Evolutionary conservation across 225 moss, liverwort and hornwort genomes (phyloP).

Genomic region (Ulota crispa): DNA sequence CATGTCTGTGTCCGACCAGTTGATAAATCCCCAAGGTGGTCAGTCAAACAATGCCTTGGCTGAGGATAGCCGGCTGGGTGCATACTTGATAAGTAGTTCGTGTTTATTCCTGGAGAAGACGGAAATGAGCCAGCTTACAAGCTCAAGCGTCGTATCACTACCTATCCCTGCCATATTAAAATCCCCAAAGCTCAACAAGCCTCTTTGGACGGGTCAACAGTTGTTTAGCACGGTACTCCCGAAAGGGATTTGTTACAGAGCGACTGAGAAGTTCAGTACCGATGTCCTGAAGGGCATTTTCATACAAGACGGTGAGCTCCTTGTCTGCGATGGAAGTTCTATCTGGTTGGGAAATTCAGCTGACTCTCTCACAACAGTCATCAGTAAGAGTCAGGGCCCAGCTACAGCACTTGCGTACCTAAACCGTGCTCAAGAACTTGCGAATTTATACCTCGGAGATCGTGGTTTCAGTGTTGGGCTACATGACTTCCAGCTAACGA

Average conservation of each 20-base stretch:
- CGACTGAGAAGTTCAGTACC: conserved; percentile 26
- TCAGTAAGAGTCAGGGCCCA: conserved; percentile 53
- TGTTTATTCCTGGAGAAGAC: conserved; percentile 63
- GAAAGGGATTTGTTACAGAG: conserved; percentile 38
- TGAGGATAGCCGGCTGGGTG: conserved; percentile 81
- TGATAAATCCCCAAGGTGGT: conserved; percentile 70
- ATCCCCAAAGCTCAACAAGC: conserved; percentile 48
- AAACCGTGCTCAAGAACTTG: conserved; percentile 64
- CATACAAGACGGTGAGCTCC: conserved; percentile 67
- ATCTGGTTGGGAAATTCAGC: conserved; percentile 71
- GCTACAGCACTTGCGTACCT: conserved; percentile 67
- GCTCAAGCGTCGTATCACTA: conserved; percentile 43
- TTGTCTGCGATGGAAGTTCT: conserved; percentile 61
- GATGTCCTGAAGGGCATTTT: conserved; percentile 49
- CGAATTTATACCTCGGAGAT: conserved; percentile 62
- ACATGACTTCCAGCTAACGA: conserved; percentile 57
- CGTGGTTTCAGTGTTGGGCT: conserved; percentile 87
- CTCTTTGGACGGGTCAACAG: conserved; percentile 90
- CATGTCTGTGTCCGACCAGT: conserved; percentile 69
- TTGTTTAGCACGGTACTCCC: conserved; percentile 71
- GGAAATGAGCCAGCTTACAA: conserved; percentile 58
- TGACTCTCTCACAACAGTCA: conserved; percentile 57
- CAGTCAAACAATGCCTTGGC: conserved; percentile 76
- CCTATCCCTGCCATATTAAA: conserved; percentile 85
- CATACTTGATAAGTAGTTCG: conserved; percentile 59